Evolutionary conservation across 257 asterid species (phyloP), one percentile per base, ranked within the genome.

Genomic region (Petunia secreta): DNA sequence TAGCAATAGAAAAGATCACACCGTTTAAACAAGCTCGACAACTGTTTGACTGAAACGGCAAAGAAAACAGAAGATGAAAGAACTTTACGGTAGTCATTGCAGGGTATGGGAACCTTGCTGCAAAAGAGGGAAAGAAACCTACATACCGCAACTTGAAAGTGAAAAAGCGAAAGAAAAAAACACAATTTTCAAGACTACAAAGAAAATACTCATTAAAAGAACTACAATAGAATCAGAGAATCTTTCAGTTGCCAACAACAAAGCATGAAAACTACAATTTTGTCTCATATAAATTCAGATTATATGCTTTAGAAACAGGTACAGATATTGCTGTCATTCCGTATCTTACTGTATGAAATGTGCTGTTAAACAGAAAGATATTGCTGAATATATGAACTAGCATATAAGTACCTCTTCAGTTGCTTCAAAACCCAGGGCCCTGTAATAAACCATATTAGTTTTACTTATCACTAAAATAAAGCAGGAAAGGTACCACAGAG

Each of bases 401-500:
- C 77, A 71, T 48, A 5, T 63, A 8, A 63, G 79, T 90, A 95
- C 99, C 97, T 95, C 97, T 84, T 90, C 98, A 4, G 98, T 89
- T 89, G 90, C 88, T 89, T 95, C 97, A 82, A 95, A 95, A 69
- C 99, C 99, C 83, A 95, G 97, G 81, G 97, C 97, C 98, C 98
- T 93, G 92, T 37, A 87, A 87, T 71, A 67, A 86, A 85, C 37
- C 60, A 84, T 4, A 80, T 68, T 41, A 83, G 77, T 16, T 37
- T 63, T 5, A n/a, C 57, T 63, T 10, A 75, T 65, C 73, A 80
- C 63, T 6, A 80, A 66, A 66, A 57, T 64, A 65, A 16, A 41
- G 38, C 10, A 15, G 77, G 6, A 59, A 73, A 36, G 59, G 48
- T 52, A 71, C 25, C 60, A 63, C 38, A 55, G 71, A 55, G 71